A percentile compares a stretch with the other conserved stretches of the same genome.
Evolutionary conservation across 164 flowering plant species (phyloP).

Genomic region (Houttuynia cordata): DNA sequence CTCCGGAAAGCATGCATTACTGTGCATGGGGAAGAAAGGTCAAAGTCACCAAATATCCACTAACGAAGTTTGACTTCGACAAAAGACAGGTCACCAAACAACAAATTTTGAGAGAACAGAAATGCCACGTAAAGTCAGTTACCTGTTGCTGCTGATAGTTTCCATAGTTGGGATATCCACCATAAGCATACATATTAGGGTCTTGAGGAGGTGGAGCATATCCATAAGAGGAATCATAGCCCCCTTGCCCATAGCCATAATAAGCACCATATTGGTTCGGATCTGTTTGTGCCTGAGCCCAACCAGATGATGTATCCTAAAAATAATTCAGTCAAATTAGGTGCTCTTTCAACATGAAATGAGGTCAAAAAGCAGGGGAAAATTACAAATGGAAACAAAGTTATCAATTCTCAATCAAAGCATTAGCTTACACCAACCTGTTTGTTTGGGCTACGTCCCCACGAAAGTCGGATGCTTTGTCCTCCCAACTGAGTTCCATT

Average conservation of each 20-base stretch:
- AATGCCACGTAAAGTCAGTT: slow-evolving; percentile 1
- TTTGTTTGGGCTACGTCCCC: slow-evolving; percentile 82
- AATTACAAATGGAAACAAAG: too few species aligned
- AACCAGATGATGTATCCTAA: slow-evolving; percentile 6
- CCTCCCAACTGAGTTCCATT: slow-evolving; percentile 61
- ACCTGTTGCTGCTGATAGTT: slow-evolving; percentile 54
- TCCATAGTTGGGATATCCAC: slow-evolving; percentile 49
- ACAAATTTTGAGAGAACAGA: not conserved
- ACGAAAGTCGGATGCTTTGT: slow-evolving; percentile 60
- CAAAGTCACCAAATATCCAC: too few species aligned
- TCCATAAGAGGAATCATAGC: slow-evolving; percentile 63
- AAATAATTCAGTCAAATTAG: not conserved
- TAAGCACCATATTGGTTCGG: slow-evolving; percentile 43
- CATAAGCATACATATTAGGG: slow-evolving; percentile 56
- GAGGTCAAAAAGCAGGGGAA: too few species aligned
- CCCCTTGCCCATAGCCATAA: slow-evolving; percentile 48
- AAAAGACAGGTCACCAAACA: not conserved
- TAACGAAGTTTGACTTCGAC: too few species aligned
- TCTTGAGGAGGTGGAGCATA: slow-evolving; percentile 48
- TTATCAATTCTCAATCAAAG: not conserved
- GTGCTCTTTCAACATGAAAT: not conserved
- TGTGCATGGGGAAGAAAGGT: too few species aligned
- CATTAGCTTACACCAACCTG: slow-evolving; percentile 26
- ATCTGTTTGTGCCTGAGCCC: slow-evolving; percentile 43
- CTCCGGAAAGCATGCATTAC: too few species aligned